Percentiles rank a stretch among this genome's conserved stretches.
Evolutionary conservation across 768 basidiomycete species (phyloP).

Genomic region (Paxillus involutus): DNA sequence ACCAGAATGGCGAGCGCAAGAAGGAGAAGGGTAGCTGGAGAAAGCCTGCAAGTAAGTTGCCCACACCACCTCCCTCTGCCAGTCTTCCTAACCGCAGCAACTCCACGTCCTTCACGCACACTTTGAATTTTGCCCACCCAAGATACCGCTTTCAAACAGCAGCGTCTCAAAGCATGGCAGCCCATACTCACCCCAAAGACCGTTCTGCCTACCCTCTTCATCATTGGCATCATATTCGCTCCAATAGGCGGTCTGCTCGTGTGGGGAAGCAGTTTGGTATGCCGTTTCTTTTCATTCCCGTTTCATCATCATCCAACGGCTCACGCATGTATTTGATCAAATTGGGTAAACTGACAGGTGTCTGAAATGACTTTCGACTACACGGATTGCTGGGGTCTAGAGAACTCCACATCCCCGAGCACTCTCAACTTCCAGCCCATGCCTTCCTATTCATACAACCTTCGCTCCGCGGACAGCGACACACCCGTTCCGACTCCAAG

Average conservation of each 20-base stretch:
- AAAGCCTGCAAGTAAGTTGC: constrained; percentile 70
- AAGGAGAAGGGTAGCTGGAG: constrained; percentile 88
- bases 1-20: constrained; percentile 52
- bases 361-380: constrained; percentile 96
- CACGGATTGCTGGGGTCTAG: constrained; percentile 78
- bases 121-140: neutral
- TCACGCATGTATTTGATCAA: neutral
- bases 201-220: constrained; percentile 93
- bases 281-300: constrained; percentile 28
- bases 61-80: constrained; percentile 1
- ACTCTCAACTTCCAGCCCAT: constrained; percentile 47
- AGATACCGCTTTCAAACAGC: constrained; percentile 99
- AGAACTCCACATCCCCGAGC: constrained; percentile 34
- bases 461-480: constrained; percentile 57
- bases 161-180: constrained; percentile 99
- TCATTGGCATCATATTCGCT: constrained; percentile 92
- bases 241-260: constrained; percentile 94
- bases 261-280: constrained; percentile 77
- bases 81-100: constrained; percentile 14
- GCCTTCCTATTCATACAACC: constrained; percentile 62
- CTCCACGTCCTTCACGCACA: constrained; percentile 2
- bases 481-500: constrained; percentile 53
- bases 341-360: constrained; percentile 47
- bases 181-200: constrained; percentile 98
- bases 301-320: constrained; percentile 13